Evolutionary conservation across 1,284 basidiomycete genomes (phyloP).

Genomic region (Moniliella sp.): DNA sequence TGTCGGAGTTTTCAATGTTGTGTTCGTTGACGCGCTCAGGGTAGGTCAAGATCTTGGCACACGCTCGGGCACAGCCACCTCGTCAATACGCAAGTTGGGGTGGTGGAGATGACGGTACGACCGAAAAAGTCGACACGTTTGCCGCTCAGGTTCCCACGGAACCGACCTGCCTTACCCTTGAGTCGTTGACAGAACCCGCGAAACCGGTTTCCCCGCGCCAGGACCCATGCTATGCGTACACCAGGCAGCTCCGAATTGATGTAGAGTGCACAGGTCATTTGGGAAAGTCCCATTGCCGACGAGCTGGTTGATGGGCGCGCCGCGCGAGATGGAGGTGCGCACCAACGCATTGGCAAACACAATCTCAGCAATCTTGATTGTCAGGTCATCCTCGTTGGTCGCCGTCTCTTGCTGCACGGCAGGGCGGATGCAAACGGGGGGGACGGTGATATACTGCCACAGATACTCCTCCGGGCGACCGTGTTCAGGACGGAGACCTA

Average conservation of each 20-base stretch:
- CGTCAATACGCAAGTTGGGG: conserved; percentile 87
- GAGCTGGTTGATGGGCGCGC: conserved; percentile 27
- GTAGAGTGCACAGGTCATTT: conserved; percentile 84
- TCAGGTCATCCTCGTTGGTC: conserved; percentile 83
- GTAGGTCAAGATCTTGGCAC: conserved; percentile 85
- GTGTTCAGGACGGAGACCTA: conserved; percentile 68
- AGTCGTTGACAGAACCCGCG: conserved; percentile 82
- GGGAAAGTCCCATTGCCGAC: conserved; percentile 82
- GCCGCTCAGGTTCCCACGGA: conserved; percentile 90
- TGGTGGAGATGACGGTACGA: conserved; percentile 90
- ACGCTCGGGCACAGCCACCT: conserved; percentile 66
- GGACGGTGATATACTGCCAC: conserved; percentile 97
- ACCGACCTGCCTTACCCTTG: conserved; percentile 96
- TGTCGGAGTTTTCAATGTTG: conserved; percentile 60
- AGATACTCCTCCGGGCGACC: conserved; percentile 95
- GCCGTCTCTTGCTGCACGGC: conserved; percentile 74
- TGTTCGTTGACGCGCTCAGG: conserved; percentile 82
- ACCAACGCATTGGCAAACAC: conserved; percentile 84
- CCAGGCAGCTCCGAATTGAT: conserved; percentile 95
- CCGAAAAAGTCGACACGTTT: conserved; percentile 98
- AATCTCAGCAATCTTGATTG: conserved; percentile 90
- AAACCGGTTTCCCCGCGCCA: conserved; percentile 17
- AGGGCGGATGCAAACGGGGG: conserved; percentile 87
- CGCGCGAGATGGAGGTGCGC: conserved; percentile 54
- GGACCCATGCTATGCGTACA: too few species aligned